Evolutionary conservation across 2,329 filamentous ascomycete genomes (phyloP), one percentile per base, ranked within the genome.

Genomic region (Hawksworthiomyces lignivorus): DNA sequence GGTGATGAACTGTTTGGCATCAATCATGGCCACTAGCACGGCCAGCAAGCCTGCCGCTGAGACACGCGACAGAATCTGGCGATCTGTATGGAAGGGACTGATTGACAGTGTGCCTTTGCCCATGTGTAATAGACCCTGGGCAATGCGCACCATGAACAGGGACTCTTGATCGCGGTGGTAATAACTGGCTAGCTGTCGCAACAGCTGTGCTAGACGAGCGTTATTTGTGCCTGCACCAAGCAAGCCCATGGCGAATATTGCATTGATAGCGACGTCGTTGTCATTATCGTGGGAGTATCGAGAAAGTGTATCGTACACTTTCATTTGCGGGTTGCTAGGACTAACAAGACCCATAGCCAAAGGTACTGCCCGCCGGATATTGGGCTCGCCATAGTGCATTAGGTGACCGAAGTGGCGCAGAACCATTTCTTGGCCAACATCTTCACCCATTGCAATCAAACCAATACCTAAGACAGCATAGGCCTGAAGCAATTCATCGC

Each of bases 291-390:
- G 92, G 50, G 85, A 94, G 74, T 98, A 98, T 58, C 92, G 77
- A 39, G 92, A 98, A 10, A 98, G 72, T 1, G 92, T 98, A 62
- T 98, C 92, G 69, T 98, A 98, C 36, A 98, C 86, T 73, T 97
- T 98, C 90, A 98, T 98, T 62, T 98, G 94, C 10, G 92, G 92
- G 68, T 98, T 98, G 68, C 88, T 96, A 11, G 94, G 87, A 65
- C 87, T 95, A 58, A 98, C 83, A 41, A 98, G 75, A 56, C 89
- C 94, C 87, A 98, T 94, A 20, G 92, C 92, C 41, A 98, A 73
- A 27, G 92, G 92, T 22, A 98, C 92, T 17, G 89, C 90, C 59
- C 92, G 92, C 48, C 92, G 84, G 55, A 98, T 98, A 61, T 98
- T 97, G 58, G 89, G 76, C 62, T 96, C 90, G 50, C 94, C 92